Evolutionary conservation across 176 grass and related monocot genomes (phyloP).

Genomic region (Echinochloa phyllopogon): DNA sequence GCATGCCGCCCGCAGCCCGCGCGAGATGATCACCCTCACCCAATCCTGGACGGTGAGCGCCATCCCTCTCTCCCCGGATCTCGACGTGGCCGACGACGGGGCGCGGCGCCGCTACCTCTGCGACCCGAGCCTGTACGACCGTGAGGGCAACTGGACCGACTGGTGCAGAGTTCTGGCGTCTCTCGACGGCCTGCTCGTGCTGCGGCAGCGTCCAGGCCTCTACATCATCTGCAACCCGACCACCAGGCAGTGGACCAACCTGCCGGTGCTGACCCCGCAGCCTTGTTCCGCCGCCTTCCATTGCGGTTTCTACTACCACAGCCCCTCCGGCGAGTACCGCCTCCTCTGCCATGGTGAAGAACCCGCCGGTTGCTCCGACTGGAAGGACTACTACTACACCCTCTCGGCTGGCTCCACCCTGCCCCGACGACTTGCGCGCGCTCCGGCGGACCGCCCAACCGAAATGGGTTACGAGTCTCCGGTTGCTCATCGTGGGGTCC

Average conservation of each 20-base stretch:
- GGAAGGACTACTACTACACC: background rate
- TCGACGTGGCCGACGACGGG: too few relatives aligned
- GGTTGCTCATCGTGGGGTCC: too few relatives aligned
- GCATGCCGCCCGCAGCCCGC: too few relatives aligned
- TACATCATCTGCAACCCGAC: background rate
- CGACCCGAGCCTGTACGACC: background rate
- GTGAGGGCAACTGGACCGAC: background rate
- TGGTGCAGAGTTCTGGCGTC: background rate
- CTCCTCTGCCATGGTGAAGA: background rate
- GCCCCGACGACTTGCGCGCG: too few relatives aligned
- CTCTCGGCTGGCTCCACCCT: too few relatives aligned
- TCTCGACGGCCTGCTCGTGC: slow-evolving; percentile 8
- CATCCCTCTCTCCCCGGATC: too few relatives aligned
- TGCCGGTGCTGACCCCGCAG: background rate
- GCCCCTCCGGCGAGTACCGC: background rate
- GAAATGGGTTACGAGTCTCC: too few relatives aligned
- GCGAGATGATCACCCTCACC: too few relatives aligned
- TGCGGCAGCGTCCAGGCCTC: background rate
- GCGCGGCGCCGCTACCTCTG: background rate
- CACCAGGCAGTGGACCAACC: slow-evolving; percentile 20
- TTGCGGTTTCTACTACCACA: slow-evolving; percentile 7
- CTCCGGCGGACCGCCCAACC: too few relatives aligned
- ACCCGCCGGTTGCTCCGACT: background rate
- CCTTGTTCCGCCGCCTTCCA: background rate
- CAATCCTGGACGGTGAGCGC: too few relatives aligned